A percentile compares a stretch with the other conserved stretches of the same genome.
These are phyloP conservation scores for Dispira simplex DNA, from an alignment of 192 early-diverging fungal species.

Conservation along the genomic window DNA sequence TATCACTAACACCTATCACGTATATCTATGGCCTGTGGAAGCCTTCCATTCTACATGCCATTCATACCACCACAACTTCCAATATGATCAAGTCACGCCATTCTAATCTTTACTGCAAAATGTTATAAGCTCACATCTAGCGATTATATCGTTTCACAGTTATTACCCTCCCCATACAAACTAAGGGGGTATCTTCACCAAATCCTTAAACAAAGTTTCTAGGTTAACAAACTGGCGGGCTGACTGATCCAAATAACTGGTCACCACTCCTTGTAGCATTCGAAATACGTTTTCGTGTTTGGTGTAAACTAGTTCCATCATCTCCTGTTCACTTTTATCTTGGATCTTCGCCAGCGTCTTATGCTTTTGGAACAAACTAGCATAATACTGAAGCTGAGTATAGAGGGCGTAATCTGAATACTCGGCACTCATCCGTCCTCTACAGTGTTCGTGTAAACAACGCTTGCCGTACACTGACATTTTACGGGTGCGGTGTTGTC, in stretches of 20 bases:
- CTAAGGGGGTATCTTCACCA: background rate
- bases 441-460: constrained; percentile 51
- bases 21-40: no score
- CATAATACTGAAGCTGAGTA: constrained; percentile 68
- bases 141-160: no score
- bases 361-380: constrained; percentile 46
- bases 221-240: constrained; percentile 63
- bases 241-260: constrained; percentile 54
- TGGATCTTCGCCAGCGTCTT: constrained; percentile 16
- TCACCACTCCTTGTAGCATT: constrained; percentile 31
- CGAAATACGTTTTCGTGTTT: constrained; percentile 24
- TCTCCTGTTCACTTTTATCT: constrained; percentile 1
- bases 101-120: no score
- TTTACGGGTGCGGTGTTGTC: constrained; percentile 34
- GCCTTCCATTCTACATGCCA: no score
- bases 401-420: constrained; percentile 64
- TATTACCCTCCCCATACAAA: no score
- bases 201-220: constrained; percentile 31
- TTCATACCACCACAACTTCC: no score
- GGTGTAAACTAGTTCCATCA: constrained; percentile 19
- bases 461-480: constrained; percentile 50
- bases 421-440: constrained; percentile 45
- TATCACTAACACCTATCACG: no score
- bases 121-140: no score
- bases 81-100: no score